A percentile compares a stretch with the other conserved stretches of the same genome.
phyloP scores from a whole-genome alignment of 768 basidiomycete species.

The Suillus discolor region DNA sequence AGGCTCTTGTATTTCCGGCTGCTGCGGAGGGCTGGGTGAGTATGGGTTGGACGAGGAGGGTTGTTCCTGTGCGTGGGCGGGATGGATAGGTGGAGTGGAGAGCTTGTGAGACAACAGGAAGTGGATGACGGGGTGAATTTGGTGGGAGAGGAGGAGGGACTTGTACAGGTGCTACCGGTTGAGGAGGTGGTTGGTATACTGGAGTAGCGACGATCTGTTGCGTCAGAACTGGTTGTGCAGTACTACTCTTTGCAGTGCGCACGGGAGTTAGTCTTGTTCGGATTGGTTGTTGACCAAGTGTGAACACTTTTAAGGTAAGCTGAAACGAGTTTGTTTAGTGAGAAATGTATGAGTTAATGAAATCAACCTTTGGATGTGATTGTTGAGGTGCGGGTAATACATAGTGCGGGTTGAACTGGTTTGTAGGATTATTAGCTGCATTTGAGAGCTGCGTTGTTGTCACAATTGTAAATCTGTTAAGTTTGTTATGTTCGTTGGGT shows the following conservation, averaged over 20 bases:
- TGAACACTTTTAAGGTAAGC: slow-evolving; percentile 72
- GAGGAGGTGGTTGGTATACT: slow-evolving; percentile 38
- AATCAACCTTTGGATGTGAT: slow-evolving; percentile 32
- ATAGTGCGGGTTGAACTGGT: slow-evolving; percentile 36
- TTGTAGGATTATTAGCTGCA: slow-evolving; percentile 32
- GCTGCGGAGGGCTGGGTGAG: slow-evolving; percentile 44
- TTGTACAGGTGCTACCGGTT: slow-evolving; percentile 25
- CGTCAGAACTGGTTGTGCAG: slow-evolving; percentile 38
- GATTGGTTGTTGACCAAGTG: slow-evolving; percentile 64
- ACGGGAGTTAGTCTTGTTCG: slow-evolving; percentile 46
- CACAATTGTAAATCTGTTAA: slow-evolving; percentile 67
- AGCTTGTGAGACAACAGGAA: slow-evolving; percentile 70
- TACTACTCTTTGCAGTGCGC: slow-evolving; percentile 38
- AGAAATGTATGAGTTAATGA: not conserved
- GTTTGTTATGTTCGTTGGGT: slow-evolving; percentile 38
- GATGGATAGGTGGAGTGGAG: slow-evolving; percentile 83
- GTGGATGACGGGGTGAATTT: slow-evolving; percentile 55
- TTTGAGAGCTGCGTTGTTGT: slow-evolving; percentile 56
- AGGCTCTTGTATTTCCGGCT: slow-evolving; percentile 36
- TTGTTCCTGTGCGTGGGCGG: slow-evolving; percentile 87
- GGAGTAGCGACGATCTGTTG: slow-evolving; percentile 39
- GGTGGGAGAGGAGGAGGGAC: slow-evolving; percentile 36
- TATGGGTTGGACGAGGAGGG: slow-evolving; percentile 90
- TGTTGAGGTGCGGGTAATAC: slow-evolving; percentile 31
- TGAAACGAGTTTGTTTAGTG: slow-evolving; percentile 22